These are phyloP conservation scores for Cucumis melo DNA, from an alignment of 306 rosid genomes.

Conservation along the genomic window DNA sequence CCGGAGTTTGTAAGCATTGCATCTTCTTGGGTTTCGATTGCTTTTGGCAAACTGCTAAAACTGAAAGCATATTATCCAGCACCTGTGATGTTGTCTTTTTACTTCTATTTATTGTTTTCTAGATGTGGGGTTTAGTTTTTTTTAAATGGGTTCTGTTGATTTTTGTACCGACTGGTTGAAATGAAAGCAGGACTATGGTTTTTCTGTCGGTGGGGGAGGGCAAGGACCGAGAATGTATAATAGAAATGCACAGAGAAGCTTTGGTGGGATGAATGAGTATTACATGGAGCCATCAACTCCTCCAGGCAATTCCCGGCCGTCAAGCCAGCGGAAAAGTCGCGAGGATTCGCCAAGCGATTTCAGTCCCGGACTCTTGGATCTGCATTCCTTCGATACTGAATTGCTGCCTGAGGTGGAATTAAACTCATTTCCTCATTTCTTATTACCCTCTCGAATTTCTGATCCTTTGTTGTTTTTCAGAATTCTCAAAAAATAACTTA, in stretches of 20 bases:
- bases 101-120: conserved; percentile 2
- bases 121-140: conserved; percentile 22
- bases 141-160: not conserved
- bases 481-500: not conserved
- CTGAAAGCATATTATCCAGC: not conserved
- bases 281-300: conserved; percentile 74
- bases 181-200: conserved; percentile 57
- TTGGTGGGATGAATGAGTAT: conserved; percentile 48
- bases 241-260: conserved; percentile 56
- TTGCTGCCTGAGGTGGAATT: conserved; percentile 69
- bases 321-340: conserved; percentile 35
- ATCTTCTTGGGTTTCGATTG: not conserved
- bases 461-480: not conserved
- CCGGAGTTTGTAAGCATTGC: not conserved
- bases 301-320: conserved; percentile 38
- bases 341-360: conserved; percentile 68
- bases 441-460: not conserved
- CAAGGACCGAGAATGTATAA: conserved; percentile 68
- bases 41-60: not conserved
- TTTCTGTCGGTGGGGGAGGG: conserved; percentile 47
- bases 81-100: not conserved
- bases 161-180: conserved; percentile 14
- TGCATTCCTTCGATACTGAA: conserved; percentile 91
- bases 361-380: conserved; percentile 94
- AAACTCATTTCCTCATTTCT: conserved; percentile 1